phyloP scores from a whole-genome alignment of 257 asterid species.

The Solanum sitiens region DNA sequence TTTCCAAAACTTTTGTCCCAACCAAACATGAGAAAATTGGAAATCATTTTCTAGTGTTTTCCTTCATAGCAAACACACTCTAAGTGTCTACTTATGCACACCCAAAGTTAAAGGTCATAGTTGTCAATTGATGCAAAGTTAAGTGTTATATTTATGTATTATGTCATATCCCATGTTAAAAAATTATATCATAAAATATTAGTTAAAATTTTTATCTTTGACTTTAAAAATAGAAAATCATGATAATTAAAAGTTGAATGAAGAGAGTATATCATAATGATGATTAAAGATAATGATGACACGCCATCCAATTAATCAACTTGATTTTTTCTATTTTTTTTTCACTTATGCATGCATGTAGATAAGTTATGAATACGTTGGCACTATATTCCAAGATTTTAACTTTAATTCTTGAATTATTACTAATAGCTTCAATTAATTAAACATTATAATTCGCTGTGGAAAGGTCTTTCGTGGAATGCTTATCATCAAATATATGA shows the following conservation, averaged over 20 bases:
- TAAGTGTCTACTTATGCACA: too few relatives aligned
- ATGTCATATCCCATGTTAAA: too few relatives aligned
- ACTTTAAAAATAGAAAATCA: too few relatives aligned
- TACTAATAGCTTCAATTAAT: neutral
- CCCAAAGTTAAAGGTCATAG: too few relatives aligned
- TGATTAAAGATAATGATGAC: neutral
- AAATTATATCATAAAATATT: too few relatives aligned
- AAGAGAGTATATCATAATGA: neutral
- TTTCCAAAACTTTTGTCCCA: too few relatives aligned
- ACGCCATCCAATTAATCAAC: neutral
- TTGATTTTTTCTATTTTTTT: neutral
- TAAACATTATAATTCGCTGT: neutral
- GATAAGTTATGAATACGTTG: neutral
- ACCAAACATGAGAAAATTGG: too few relatives aligned
- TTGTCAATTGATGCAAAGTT: too few relatives aligned
- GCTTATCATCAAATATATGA: neutral
- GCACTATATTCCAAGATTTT: neutral
- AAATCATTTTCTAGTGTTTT: too few relatives aligned
- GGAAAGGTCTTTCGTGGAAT: neutral
- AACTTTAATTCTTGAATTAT: neutral
- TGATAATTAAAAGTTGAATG: too few relatives aligned
- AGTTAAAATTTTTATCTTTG: too few relatives aligned
- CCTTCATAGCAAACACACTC: too few relatives aligned
- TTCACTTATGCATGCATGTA: neutral
- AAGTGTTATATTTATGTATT: rapidly evolving